These are phyloP conservation scores for Teratosphaeria nubilosa DNA, from an alignment of 2,329 filamentous ascomycete genomes.

Conservation along the genomic window DNA sequence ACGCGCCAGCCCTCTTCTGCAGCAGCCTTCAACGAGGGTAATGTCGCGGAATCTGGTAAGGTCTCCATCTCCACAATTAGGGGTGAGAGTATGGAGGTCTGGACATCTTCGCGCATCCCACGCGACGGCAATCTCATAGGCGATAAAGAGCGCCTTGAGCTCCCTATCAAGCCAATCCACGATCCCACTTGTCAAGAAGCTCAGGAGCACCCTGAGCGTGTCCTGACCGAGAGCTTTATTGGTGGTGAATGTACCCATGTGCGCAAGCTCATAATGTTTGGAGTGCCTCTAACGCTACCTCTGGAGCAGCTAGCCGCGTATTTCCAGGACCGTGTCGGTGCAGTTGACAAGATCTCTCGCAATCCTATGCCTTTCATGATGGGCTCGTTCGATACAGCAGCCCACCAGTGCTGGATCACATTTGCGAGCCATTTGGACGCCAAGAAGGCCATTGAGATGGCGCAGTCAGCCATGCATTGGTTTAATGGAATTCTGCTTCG, in stretches of 20 bases:
- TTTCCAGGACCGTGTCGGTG: background rate
- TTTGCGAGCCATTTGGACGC: conserved; percentile 1
- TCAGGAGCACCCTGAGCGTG: background rate
- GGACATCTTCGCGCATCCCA: background rate
- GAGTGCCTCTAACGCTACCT: background rate
- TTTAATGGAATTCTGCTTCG: background rate
- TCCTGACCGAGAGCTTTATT: conserved; percentile 4
- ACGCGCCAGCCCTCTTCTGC: background rate
- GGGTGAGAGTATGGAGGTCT: background rate
- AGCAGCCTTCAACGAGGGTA: background rate
- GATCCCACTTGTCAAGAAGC: background rate
- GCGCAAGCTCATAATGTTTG: conserved; percentile 5
- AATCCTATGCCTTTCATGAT: background rate
- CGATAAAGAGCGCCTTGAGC: background rate
- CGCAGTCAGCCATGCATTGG: background rate
- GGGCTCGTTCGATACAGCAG: background rate
- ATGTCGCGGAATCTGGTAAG: background rate
- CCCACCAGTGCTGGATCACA: background rate
- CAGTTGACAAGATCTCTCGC: background rate
- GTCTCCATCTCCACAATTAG: background rate
- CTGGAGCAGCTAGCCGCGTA: background rate
- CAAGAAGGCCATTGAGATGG: background rate
- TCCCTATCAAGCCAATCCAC: background rate
- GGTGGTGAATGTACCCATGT: conserved; percentile 7
- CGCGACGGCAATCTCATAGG: background rate